Evolutionary conservation across 495 filamentous ascomycete genomes (phyloP).

Genomic region (Aspergillus coremiiformis): DNA sequence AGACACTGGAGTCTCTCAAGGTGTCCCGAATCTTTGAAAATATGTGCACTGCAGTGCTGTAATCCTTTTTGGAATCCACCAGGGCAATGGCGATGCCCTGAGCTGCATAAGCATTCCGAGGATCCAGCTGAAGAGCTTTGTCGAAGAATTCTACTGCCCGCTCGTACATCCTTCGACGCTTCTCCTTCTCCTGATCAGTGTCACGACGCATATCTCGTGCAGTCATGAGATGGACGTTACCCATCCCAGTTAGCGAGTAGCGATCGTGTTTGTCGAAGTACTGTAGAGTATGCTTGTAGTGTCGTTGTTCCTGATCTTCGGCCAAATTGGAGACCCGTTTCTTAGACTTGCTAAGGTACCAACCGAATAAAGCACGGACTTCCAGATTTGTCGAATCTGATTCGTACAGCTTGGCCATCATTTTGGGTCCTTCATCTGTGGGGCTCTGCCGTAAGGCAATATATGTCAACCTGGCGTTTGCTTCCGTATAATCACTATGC

Average conservation of each 20-base stretch:
- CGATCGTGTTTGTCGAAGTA: conserved; percentile 93
- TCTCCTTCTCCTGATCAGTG: conserved; percentile 81
- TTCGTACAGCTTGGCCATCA: conserved; percentile 72
- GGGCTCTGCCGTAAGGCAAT: conserved; percentile 79
- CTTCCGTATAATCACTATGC: conserved; percentile 87
- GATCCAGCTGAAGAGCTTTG: conserved; percentile 87
- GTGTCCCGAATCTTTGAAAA: conserved; percentile 85
- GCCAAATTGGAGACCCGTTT: conserved; percentile 70
- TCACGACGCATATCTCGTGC: conserved; percentile 92
- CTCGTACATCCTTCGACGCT: conserved; percentile 75
- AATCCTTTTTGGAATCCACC: conserved; percentile 86
- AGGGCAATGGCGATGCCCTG: conserved; percentile 93
- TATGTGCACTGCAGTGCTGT: conserved; percentile 69
- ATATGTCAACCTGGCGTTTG: conserved; percentile 77
- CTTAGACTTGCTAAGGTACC: conserved; percentile 84
- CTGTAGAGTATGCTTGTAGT: conserved; percentile 93
- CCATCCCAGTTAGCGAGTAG: conserved; percentile 92
- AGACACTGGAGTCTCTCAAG: conserved; percentile 75
- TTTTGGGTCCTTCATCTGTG: conserved; percentile 76
- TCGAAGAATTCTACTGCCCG: conserved; percentile 97
- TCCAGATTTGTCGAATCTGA: conserved; percentile 75
- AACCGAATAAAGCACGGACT: conserved; percentile 84
- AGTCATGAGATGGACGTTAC: conserved; percentile 76
- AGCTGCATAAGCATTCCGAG: conserved; percentile 89
- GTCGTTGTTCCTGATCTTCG: conserved; percentile 84